Base-by-base conservation (phyloP, 2,329 filamentous ascomycete species). In the Aspergillus clavatus region DNA sequence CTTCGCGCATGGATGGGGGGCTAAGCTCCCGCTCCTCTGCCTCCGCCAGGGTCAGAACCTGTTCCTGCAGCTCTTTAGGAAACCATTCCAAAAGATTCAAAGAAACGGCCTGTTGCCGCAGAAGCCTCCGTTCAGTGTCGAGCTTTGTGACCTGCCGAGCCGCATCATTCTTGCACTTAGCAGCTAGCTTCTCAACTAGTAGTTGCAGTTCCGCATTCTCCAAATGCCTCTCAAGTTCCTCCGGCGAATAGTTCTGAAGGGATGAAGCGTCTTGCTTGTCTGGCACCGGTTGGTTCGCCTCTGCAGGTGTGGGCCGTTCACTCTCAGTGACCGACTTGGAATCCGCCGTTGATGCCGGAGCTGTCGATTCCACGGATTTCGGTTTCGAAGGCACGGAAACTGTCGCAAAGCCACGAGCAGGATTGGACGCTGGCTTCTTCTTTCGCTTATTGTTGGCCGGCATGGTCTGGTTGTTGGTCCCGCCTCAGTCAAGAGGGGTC, bases 341-440 rank as follows among this genome's bases (percentile, higher is more conserved):
- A 12, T 65, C 60, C 40, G 53, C 58, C 4, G 56, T 51, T 5
- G 57, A 58, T 16, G 63, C 47, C 16, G 58, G 57, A 5, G 60
- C 48, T 36, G 63, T 62, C 35, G 58, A 52, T 33, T 70, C 67
- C 28, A 69, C 62, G 47, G 67, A 51, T 61, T 91, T 89, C 37
- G 79, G 75, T 63, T 90, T 95, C 19, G 89, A 94, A 35, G 89
- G 88, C 48, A 95, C 79, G 1, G 91, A 97, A 10, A 88, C 94
- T 4, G 93, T 98, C 53, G 91, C 89, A 71, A 96, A 95, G 14
- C 90, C 93, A 67, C 93, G 80, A 29, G 89, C 89, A 48, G 90
- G 88, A 68, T 96, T 97, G 24, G 84, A 81, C 21, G 81, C 80
- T 44, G 86, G 78, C 79, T 96, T 97, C 76, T 89, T 94, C 74